These are phyloP conservation scores for Aureobasidium namibiae DNA, from an alignment of 2,329 filamentous ascomycete genomes.

Conservation along the genomic window DNA sequence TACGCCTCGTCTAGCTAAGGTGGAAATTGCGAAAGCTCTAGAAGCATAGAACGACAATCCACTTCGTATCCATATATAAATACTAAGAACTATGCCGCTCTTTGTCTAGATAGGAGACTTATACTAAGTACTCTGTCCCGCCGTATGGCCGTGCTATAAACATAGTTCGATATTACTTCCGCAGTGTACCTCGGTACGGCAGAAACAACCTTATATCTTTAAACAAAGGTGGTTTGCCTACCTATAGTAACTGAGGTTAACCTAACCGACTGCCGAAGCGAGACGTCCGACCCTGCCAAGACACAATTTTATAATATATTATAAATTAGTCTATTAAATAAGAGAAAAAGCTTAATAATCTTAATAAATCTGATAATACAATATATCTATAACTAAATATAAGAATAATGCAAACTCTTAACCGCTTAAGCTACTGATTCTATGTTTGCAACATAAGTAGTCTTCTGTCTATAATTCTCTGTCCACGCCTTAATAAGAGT, in stretches of 20 bases:
- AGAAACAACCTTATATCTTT: not conserved
- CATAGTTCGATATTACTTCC: slow-evolving; percentile 1
- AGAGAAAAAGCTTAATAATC: no score
- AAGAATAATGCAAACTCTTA: no score
- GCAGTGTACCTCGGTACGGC: not conserved
- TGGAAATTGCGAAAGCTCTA: slow-evolving; percentile 2
- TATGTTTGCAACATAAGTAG: no score
- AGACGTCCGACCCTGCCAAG: not conserved
- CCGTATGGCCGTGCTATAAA: not conserved
- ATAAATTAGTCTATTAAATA: no score
- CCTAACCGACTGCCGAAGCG: not conserved
- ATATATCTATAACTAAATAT: no score
- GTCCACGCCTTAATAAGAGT: no score
- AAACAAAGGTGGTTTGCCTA: not conserved
- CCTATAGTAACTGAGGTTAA: not conserved
- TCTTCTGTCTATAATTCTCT: no score
- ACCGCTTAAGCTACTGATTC: no score
- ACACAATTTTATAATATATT: no score
- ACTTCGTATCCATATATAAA: not conserved
- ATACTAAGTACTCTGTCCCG: not conserved
- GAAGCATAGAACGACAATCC: slow-evolving; percentile 5
- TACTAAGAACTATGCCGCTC: not conserved
- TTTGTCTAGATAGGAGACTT: not conserved
- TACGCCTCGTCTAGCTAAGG: not conserved
- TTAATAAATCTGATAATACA: no score